These are phyloP conservation scores for Gillenia trifoliata DNA, from an alignment of 306 rosid genomes.

Conservation along the genomic window DNA sequence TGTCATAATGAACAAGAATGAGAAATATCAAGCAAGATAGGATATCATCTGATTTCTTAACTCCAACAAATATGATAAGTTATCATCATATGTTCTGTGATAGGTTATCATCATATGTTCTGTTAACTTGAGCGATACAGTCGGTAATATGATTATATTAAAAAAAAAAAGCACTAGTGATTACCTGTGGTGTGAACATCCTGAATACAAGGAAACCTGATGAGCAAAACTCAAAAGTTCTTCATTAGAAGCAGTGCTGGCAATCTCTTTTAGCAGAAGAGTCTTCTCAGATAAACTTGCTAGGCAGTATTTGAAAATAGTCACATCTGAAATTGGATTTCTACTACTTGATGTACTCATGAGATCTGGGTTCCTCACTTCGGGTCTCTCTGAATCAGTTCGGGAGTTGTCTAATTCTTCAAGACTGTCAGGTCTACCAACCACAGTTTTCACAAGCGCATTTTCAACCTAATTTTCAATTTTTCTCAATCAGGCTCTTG, in stretches of 20 bases:
- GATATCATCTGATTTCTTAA: background rate
- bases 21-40: conserved; percentile 14
- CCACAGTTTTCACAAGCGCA: conserved; percentile 35
- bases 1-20: background rate
- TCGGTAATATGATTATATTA: background rate
- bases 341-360: conserved; percentile 38
- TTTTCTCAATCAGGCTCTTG: conserved; percentile 14
- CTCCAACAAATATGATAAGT: too few species aligned
- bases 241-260: conserved; percentile 44
- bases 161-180: background rate
- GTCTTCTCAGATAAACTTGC: conserved; percentile 73
- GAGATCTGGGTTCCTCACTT: conserved; percentile 45
- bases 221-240: conserved; percentile 63
- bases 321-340: conserved; percentile 63
- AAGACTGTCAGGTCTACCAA: conserved; percentile 35
- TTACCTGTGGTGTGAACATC: conserved; percentile 87
- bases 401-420: conserved; percentile 52
- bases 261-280: conserved; percentile 86
- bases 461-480: conserved; percentile 48
- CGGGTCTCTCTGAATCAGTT: conserved; percentile 65
- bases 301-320: conserved; percentile 79
- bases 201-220: conserved; percentile 72
- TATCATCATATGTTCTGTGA: background rate
- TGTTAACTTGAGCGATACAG: background rate
- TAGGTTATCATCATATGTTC: background rate